Conservation (phyloP, 306 rosid genomes). For the Datisca glomerata region DNA sequence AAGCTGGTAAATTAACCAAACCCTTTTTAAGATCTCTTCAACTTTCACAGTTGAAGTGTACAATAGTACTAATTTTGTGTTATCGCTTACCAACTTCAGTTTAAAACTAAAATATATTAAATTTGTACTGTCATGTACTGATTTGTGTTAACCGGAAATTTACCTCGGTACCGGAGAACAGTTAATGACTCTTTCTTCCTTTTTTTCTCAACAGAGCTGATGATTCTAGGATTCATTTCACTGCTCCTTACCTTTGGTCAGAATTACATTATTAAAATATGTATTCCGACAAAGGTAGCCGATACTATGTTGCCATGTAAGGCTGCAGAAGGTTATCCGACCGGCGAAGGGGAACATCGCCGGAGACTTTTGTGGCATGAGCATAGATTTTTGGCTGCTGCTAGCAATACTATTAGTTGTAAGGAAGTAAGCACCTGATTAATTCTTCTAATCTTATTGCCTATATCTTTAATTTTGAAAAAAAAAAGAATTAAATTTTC, state of each 20-base stretch:
- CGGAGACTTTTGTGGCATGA: constrained; percentile 57
- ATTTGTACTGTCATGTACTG: too few species aligned
- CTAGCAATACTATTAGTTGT: constrained; percentile 27
- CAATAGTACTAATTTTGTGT: too few species aligned
- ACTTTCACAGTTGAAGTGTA: too few species aligned
- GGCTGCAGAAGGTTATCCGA: constrained; percentile 2
- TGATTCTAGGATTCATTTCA: constrained; percentile 92
- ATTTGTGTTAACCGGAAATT: too few species aligned
- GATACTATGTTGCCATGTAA: constrained; percentile 68
- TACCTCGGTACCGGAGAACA: not conserved
- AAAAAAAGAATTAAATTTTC: too few species aligned
- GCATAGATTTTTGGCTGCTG: constrained; percentile 49
- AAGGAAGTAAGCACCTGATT: constrained; percentile 30
- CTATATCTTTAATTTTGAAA: constrained; percentile 1
- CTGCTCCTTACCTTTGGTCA: constrained; percentile 81
- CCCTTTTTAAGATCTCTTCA: too few species aligned
- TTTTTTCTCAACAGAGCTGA: constrained; percentile 62
- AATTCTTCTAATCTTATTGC: not conserved
- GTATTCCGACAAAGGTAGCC: constrained; percentile 42
- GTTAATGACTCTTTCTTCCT: not conserved
- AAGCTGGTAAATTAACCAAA: constrained; percentile 77
- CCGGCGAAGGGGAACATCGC: constrained; percentile 20
- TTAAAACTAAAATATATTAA: too few species aligned
- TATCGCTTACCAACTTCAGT: too few species aligned
- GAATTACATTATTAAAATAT: constrained; percentile 55